phyloP scores from a whole-genome alignment of 2,329 filamentous ascomycete genomes.

The Venturia effusa region DNA sequence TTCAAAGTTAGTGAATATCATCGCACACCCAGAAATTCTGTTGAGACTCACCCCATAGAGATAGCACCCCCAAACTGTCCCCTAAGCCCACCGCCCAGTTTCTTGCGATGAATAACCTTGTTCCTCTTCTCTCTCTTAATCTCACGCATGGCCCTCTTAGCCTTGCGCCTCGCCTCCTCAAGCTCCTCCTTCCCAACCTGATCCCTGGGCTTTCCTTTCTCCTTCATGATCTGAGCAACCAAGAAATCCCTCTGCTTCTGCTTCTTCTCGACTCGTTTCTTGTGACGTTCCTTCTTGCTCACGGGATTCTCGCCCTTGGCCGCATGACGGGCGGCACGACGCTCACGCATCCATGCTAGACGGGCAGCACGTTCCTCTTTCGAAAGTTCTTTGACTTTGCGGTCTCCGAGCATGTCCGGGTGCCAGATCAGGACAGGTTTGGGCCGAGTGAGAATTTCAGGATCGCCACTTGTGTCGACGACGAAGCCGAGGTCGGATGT shows the following conservation, averaged over 20 bases:
- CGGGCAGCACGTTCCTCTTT: constrained; percentile 7
- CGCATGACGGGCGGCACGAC: constrained; percentile 1
- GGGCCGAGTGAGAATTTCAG: not conserved
- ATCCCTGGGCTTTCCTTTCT: not conserved
- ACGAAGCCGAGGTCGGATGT: constrained; percentile 1
- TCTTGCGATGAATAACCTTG: constrained; percentile 7
- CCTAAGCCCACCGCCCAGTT: constrained; percentile 5
- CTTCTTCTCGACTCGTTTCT: constrained; percentile 7
- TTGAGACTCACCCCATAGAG: constrained; percentile 2
- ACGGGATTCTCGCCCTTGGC: not conserved
- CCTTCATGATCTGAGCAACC: constrained; percentile 2
- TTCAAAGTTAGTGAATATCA: not conserved
- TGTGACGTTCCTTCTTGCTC: constrained; percentile 5
- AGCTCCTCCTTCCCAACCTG: constrained; percentile 5
- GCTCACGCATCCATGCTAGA: constrained; percentile 5
- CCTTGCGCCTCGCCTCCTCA: constrained; percentile 5
- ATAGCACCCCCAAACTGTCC: constrained; percentile 5
- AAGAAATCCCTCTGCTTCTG: constrained; percentile 2
- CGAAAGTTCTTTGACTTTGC: constrained; percentile 6
- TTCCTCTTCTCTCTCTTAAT: constrained; percentile 7
- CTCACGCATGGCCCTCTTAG: constrained; percentile 7
- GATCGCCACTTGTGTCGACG: not conserved
- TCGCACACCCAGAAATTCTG: not conserved
- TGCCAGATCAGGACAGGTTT: constrained; percentile 4
- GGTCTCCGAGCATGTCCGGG: constrained; percentile 4